A percentile compares a stretch with the other conserved stretches of the same genome.
phyloP scores from a whole-genome alignment of 2,329 filamentous ascomycete species.

The Venturia nashicola region DNA sequence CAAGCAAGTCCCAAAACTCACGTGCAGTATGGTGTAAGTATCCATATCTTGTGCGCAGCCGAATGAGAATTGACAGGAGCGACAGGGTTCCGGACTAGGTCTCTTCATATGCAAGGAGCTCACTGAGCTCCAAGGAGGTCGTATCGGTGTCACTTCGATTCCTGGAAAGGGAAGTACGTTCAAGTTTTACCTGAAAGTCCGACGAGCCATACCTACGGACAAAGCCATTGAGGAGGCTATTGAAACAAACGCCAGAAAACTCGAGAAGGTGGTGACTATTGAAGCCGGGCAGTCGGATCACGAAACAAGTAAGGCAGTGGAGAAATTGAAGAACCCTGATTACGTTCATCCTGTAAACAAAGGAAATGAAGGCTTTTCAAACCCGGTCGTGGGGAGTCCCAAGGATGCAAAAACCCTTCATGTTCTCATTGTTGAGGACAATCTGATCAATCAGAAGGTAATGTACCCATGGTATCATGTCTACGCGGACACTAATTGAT shows the following conservation, averaged over 20 bases:
- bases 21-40: slow-evolving; percentile 9
- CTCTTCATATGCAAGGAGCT: slow-evolving; percentile 58
- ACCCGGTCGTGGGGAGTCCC: slow-evolving; percentile 1
- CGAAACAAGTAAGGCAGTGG: not conserved
- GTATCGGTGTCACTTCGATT: slow-evolving; percentile 51
- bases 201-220: not conserved
- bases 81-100: slow-evolving; percentile 30
- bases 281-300: not conserved
- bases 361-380: not conserved
- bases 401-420: not conserved
- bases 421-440: slow-evolving; percentile 10
- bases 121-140: slow-evolving; percentile 57
- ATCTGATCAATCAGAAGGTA: slow-evolving; percentile 10
- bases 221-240: not conserved
- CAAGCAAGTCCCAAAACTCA: slow-evolving; percentile 57
- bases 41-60: not conserved
- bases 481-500: not conserved
- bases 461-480: not conserved
- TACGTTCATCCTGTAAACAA: not conserved
- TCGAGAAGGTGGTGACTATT: not conserved
- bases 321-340: not conserved
- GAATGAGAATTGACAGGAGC: not conserved
- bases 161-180: slow-evolving; percentile 51
- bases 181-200: slow-evolving; percentile 49
- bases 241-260: not conserved